These are phyloP conservation scores for Willaertia magna DNA, from an alignment of 208 protist species.

Conservation along the genomic window DNA sequence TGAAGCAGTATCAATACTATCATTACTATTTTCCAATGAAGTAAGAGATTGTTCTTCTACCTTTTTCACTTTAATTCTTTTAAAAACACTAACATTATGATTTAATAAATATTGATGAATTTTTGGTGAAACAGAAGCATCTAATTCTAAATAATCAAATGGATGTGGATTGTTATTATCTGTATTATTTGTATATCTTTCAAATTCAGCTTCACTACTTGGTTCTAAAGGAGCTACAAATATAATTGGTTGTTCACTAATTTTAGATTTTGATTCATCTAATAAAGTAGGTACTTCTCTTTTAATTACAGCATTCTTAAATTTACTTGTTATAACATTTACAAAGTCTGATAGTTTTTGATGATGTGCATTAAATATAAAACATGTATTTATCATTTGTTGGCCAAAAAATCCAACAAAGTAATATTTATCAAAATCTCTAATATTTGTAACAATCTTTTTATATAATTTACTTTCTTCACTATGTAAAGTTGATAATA, in stretches of 20 bases:
- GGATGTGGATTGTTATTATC: no score
- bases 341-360: conserved; percentile 17
- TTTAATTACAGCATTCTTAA: neutral
- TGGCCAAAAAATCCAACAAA: conserved; percentile 6
- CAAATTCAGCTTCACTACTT: neutral
- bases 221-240: neutral
- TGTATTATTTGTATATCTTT: neutral
- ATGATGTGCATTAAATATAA: conserved; percentile 12
- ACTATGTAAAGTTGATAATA: neutral
- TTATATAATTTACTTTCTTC: neutral
- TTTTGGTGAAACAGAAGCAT: neutral
- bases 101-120: neutral
- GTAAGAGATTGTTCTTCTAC: neutral
- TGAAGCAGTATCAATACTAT: neutral
- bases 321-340: conserved; percentile 13
- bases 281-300: neutral
- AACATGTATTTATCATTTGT: neutral
- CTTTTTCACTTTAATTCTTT: neutral
- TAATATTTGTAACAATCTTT: neutral
- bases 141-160: neutral
- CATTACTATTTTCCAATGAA: neutral
- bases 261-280: neutral
- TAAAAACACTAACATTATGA: neutral
- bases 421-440: neutral
- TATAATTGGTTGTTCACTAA: neutral